A percentile compares a stretch with the other conserved stretches of the same genome.
phyloP scores from a whole-genome alignment of 208 protist species.

The Naegleria lovaniensis region DNA sequence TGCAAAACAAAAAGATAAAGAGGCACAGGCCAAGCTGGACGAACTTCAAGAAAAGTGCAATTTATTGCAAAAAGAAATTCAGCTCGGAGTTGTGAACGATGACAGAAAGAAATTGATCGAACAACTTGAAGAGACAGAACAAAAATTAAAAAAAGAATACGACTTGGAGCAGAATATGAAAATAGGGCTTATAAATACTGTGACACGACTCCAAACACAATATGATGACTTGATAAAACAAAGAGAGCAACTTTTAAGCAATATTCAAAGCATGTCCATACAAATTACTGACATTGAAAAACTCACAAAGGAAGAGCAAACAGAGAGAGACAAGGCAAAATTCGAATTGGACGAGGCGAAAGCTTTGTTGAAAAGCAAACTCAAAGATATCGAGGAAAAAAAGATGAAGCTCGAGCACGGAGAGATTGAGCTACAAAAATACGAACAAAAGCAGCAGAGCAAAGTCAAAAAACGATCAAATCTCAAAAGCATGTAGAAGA shows the following conservation, averaged over 20 bases:
- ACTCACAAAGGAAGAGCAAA: not conserved
- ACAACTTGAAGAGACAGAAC: not conserved
- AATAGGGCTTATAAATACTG: not conserved
- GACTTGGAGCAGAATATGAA: not conserved
- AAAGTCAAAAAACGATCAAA: not conserved
- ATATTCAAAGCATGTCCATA: not conserved
- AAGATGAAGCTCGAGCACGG: not conserved
- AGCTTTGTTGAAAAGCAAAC: not conserved
- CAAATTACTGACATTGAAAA: not conserved
- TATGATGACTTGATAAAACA: not conserved
- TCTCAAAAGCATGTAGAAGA: not conserved
- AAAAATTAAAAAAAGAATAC: not conserved
- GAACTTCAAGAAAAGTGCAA: not conserved
- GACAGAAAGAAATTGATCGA: not conserved
- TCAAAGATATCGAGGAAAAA: not conserved
- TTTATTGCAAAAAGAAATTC: not conserved
- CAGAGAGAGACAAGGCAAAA: not conserved
- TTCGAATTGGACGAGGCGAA: not conserved
- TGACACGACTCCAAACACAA: not conserved
- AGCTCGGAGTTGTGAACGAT: not conserved
- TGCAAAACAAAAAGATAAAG: not conserved
- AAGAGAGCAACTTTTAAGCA: not conserved
- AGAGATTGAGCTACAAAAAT: not conserved
- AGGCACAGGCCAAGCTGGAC: not conserved
- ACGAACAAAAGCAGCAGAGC: not conserved